Conservation (phyloP, 192 early-diverging fungal genomes). For the Entrophospora sp. region DNA sequence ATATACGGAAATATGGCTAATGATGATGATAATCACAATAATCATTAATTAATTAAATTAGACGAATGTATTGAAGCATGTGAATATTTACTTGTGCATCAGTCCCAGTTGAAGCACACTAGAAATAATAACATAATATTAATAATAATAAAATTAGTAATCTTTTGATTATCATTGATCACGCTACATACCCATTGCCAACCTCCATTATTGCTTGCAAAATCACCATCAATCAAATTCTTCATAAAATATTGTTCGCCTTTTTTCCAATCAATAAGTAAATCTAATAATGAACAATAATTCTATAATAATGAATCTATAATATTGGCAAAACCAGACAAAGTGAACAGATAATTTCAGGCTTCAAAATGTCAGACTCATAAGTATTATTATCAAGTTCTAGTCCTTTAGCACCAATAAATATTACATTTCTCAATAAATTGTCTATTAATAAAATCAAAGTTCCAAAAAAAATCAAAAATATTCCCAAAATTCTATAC, state of each 20-base stretch:
- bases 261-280: slow-evolving; percentile 55
- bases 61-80: neutral
- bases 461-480: too few relatives aligned
- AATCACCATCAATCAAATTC: slow-evolving; percentile 59
- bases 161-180: neutral
- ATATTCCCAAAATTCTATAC: too few relatives aligned
- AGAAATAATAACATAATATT: neutral
- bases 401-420: too few relatives aligned
- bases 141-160: slow-evolving; percentile 7
- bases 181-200: slow-evolving; percentile 51
- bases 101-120: slow-evolving; percentile 54
- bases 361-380: too few relatives aligned
- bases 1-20: slow-evolving; percentile 56
- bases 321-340: too few relatives aligned
- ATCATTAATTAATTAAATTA: neutral
- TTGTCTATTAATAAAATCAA: too few relatives aligned
- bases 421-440: too few relatives aligned
- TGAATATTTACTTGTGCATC: slow-evolving; percentile 37
- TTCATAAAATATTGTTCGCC: slow-evolving; percentile 63
- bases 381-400: too few relatives aligned
- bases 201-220: slow-evolving; percentile 60
- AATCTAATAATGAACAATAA: slow-evolving; percentile 27
- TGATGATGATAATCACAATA: neutral
- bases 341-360: too few relatives aligned
- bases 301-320: too few relatives aligned